phyloP scores from a whole-genome alignment of 805 yeast genomes.

The Sporopachydermia quercuum region DNA sequence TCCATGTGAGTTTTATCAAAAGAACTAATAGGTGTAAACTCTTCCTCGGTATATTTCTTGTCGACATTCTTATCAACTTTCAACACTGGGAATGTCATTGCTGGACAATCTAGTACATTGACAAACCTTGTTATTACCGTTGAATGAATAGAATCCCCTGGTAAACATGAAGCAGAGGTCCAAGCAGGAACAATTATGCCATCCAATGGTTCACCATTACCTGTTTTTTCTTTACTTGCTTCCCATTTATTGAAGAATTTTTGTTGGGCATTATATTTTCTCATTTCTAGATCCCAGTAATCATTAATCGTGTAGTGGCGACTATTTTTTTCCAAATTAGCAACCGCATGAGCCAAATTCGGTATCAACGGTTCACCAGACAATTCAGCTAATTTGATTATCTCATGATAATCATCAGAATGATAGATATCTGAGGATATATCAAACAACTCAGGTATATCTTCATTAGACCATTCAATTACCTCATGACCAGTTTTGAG shows the following conservation, averaged over 20 bases:
- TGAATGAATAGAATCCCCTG: background rate
- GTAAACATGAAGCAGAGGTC: background rate
- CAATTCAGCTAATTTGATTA: conserved; percentile 19
- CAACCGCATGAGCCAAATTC: conserved; percentile 18
- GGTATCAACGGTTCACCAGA: conserved; percentile 32
- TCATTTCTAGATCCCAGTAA: conserved; percentile 26
- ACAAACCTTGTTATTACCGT: background rate
- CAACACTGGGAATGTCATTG: conserved; percentile 12
- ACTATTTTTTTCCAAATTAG: background rate
- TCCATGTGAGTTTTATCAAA: conserved; percentile 20
- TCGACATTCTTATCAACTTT: conserved; percentile 11
- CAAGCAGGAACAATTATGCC: conserved; percentile 30
- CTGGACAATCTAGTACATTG: conserved; percentile 14
- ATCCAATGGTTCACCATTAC: conserved; percentile 29
- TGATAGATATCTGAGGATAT: conserved; percentile 23
- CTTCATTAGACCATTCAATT: conserved; percentile 31
- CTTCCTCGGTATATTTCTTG: conserved; percentile 9
- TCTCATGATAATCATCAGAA: conserved; percentile 31
- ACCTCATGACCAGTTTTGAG: conserved; percentile 31
- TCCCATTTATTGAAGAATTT: conserved; percentile 29
- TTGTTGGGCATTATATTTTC: conserved; percentile 21
- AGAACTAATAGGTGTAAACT: conserved; percentile 17
- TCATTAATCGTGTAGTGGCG: conserved; percentile 15
- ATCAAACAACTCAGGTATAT: conserved; percentile 21
- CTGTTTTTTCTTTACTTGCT: conserved; percentile 20